Evolutionary conservation across 139 green algal genomes (phyloP).

Genomic region (Chlorella sp.): DNA sequence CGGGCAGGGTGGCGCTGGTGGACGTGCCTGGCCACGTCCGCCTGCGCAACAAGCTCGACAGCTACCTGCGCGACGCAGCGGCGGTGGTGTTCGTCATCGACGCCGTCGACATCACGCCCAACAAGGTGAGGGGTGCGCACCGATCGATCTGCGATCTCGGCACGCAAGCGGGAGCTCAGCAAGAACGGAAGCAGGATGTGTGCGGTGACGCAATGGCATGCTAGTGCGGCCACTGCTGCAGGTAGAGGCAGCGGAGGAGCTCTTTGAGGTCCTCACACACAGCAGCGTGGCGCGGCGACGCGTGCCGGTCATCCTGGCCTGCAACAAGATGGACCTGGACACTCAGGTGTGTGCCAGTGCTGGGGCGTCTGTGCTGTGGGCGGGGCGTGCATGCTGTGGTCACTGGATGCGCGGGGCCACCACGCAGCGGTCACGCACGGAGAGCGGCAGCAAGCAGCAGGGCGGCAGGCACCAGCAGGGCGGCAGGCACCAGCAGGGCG

Average conservation of each 20-base stretch:
- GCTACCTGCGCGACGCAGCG: constrained; percentile 38
- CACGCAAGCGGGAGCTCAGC: constrained; percentile 42
- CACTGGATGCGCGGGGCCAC: background rate
- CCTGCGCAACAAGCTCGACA: constrained; percentile 51
- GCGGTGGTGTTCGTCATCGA: constrained; percentile 84
- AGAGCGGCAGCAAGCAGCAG: too few species aligned
- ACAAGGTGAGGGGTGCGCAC: too few species aligned
- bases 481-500: too few species aligned
- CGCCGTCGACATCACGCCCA: constrained; percentile 69
- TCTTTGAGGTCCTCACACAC: constrained; percentile 51
- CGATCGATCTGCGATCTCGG: constrained; percentile 11
- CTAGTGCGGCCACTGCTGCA: too few species aligned
- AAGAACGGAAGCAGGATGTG: too few species aligned
- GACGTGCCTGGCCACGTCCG: constrained; percentile 83
- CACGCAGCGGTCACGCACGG: background rate
- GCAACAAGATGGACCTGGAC: constrained; percentile 89
- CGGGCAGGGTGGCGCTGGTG: constrained; percentile 50
- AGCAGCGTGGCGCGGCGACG: constrained; percentile 35
- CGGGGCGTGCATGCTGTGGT: background rate
- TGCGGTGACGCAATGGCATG: too few species aligned
- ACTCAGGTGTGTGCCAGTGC: constrained; percentile 15
- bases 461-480: too few species aligned
- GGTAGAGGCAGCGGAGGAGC: constrained; percentile 39
- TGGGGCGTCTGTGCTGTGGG: background rate
- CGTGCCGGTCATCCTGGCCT: constrained; percentile 80